phyloP scores from a whole-genome alignment of 148 eudicot genomes.

The Persicaria tinctoria region DNA sequence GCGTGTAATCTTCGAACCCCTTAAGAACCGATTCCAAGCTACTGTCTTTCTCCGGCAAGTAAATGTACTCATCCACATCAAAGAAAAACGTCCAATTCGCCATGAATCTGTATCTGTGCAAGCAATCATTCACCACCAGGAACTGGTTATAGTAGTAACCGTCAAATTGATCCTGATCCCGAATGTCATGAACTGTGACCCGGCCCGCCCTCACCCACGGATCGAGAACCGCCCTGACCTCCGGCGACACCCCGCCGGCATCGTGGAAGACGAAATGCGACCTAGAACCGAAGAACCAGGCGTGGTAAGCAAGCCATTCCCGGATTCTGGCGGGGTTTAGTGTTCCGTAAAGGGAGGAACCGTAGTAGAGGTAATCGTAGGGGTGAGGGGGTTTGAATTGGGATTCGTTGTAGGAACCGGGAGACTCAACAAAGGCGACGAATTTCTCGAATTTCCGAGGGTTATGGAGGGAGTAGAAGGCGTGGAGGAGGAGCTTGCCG shows the following conservation, averaged over 20 bases:
- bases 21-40: constrained; percentile 23
- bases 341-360: constrained; percentile 47
- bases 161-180: constrained; percentile 41
- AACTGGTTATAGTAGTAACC: constrained; percentile 62
- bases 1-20: constrained; percentile 31
- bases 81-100: constrained; percentile 56
- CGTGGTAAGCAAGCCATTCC: constrained; percentile 61
- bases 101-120: constrained; percentile 34
- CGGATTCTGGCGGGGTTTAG: constrained; percentile 33
- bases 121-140: constrained; percentile 52
- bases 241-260: constrained; percentile 45
- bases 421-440: constrained; percentile 35
- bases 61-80: constrained; percentile 57
- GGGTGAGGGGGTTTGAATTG: constrained; percentile 16
- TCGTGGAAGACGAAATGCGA: constrained; percentile 56
- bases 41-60: constrained; percentile 25
- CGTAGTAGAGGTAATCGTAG: constrained; percentile 47
- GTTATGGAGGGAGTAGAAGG: constrained; percentile 38
- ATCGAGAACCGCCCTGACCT: constrained; percentile 37
- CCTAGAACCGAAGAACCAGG: constrained; percentile 36
- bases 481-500: constrained; percentile 33
- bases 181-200: constrained; percentile 46
- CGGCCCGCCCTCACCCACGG: constrained; percentile 49
- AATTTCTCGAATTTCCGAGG: constrained; percentile 30
- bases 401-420: constrained; percentile 23